A percentile compares a stretch with the other conserved stretches of the same genome.
Evolutionary conservation across 73 alveolate species (phyloP).

Genomic region (Paramecium tetraurelia): DNA sequence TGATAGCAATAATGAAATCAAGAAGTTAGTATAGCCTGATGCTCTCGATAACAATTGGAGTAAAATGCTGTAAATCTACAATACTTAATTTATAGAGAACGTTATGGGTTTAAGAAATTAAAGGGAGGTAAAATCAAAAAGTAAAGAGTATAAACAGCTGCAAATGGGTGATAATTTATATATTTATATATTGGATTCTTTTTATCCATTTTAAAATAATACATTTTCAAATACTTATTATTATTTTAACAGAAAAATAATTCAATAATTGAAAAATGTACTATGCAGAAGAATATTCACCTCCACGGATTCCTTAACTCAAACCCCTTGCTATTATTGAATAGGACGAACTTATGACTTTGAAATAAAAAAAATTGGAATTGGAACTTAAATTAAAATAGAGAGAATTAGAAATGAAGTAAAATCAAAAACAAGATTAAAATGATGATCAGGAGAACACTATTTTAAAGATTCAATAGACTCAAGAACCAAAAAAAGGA

Average conservation of each 20-base stretch:
- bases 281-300: neutral
- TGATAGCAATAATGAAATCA: neutral
- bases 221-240: neutral
- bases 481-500: neutral
- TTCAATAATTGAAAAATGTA: neutral
- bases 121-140: neutral
- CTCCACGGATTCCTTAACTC: neutral
- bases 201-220: neutral
- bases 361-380: neutral
- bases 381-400: neutral
- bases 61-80: conserved; percentile 24
- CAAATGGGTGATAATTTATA: neutral
- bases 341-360: neutral
- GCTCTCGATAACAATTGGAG: neutral
- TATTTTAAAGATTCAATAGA: neutral
- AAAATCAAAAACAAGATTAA: neutral
- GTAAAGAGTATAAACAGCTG: neutral
- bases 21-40: neutral
- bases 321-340: neutral
- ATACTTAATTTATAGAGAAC: neutral
- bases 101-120: conserved; percentile 18
- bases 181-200: neutral
- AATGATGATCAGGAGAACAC: neutral
- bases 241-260: neutral
- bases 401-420: neutral